Evolutionary conservation across 2,329 filamentous ascomycete species (phyloP).

Genomic region (Stagonosporopsis rhizophila): DNA sequence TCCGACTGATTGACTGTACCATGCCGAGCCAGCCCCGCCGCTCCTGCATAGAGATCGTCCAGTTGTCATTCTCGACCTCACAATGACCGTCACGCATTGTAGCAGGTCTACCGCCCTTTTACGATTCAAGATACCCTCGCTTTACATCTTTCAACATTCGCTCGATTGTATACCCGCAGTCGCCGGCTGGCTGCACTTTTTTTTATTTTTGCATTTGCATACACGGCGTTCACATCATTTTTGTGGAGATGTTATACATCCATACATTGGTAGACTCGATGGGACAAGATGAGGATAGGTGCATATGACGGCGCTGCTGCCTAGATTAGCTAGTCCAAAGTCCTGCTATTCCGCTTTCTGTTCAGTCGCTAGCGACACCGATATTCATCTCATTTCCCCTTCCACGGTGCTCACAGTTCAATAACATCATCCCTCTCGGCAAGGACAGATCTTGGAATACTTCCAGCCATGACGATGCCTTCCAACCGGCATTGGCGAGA

Average conservation of each 20-base stretch:
- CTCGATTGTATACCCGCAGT: constrained; percentile 23
- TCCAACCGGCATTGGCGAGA: constrained; percentile 1
- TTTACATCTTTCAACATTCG: constrained; percentile 20
- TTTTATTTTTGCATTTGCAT: constrained; percentile 28
- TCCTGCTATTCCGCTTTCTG: constrained; percentile 12
- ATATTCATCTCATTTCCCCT: constrained; percentile 4
- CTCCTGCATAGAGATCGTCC: neutral
- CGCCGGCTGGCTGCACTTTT: constrained; percentile 18
- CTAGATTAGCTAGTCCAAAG: constrained; percentile 33
- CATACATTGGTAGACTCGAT: constrained; percentile 25
- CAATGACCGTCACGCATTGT: constrained; percentile 18
- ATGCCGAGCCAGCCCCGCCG: neutral
- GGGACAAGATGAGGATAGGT: constrained; percentile 31
- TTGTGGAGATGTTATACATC: constrained; percentile 23
- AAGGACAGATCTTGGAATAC: neutral
- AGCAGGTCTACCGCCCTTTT: constrained; percentile 25
- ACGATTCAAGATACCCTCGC: constrained; percentile 41
- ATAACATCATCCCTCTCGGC: constrained; percentile 1
- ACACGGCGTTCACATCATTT: constrained; percentile 30
- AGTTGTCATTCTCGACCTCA: constrained; percentile 2
- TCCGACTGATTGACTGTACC: neutral
- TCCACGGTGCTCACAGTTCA: neutral
- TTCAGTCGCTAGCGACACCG: constrained; percentile 5
- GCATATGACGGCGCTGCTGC: constrained; percentile 32
- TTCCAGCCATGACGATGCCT: constrained; percentile 1